Evolutionary conservation across 108 stramenopile genomes (phyloP).

Genomic region (Craspedostauros australis): DNA sequence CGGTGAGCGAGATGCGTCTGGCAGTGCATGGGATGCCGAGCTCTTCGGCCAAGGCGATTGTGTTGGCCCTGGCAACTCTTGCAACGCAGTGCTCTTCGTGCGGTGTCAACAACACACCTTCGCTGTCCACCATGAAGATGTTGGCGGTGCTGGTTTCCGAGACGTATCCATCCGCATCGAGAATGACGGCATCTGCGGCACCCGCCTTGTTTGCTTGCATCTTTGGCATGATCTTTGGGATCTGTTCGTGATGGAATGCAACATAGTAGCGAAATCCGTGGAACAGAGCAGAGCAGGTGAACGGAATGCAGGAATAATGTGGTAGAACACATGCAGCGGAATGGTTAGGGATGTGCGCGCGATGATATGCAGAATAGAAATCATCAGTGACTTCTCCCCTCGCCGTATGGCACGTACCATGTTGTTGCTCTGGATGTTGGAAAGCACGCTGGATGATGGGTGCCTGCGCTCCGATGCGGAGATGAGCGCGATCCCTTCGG

Average conservation of each 20-base stretch:
- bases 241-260: too few species aligned
- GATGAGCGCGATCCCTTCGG: slow-evolving; percentile 73
- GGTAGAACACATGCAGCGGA: too few species aligned
- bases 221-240: slow-evolving; percentile 92
- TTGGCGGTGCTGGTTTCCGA: slow-evolving; percentile 92
- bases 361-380: slow-evolving; percentile 66
- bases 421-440: slow-evolving; percentile 87
- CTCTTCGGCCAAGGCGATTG: slow-evolving; percentile 59
- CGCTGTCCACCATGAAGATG: slow-evolving; percentile 82
- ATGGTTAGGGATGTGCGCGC: too few species aligned
- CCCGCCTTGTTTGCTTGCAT: slow-evolving; percentile 90
- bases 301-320: too few species aligned
- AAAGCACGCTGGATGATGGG: slow-evolving; percentile 74
- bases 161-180: slow-evolving; percentile 90
- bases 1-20: slow-evolving; percentile 67
- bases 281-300: too few species aligned
- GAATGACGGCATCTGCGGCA: slow-evolving; percentile 85
- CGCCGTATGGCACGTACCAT: too few species aligned
- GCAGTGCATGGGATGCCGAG: slow-evolving; percentile 63
- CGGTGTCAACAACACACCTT: slow-evolving; percentile 76
- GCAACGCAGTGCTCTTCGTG: slow-evolving; percentile 84
- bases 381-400: too few species aligned
- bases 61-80: slow-evolving; percentile 79
- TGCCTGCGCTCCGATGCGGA: slow-evolving; percentile 75
- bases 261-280: too few species aligned